Evolutionary conservation across 257 asterid species (phyloP), one percentile per base, ranked within the genome.

Genomic region (Paraleonurus japonicus): DNA sequence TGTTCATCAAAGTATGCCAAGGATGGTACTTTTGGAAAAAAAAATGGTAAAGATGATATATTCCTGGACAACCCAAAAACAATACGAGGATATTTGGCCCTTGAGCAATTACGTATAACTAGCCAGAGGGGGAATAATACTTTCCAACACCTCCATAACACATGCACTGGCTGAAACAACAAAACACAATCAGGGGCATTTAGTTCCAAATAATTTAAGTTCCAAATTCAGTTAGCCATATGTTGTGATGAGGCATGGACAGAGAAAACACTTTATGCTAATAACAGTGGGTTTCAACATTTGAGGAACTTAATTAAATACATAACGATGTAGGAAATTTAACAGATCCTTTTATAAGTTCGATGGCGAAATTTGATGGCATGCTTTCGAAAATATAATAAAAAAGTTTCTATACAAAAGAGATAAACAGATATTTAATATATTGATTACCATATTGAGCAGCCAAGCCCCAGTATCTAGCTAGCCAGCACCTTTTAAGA

Each of bases 391-490:
- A 61, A 28, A 48, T 30, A 45, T 11, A 33, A 39, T 35, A 54
- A 37, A 59, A 53, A 7, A 4, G 10, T 23, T 69, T 28, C 27
- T 19, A 23, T 69, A 41, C 39, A 69, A 68, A 57, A 73, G 39
- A 43, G 65, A 51, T 43, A 16, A 51, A 30, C 67, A 78, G 27
- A 66, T 59, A 54, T 37, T 54, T 20, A 54, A 74, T 32, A 73
- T 63, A 70, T 58, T n/a, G 72, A 67, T 87, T 85, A 94, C 99
- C 97, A 81, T 75, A 81, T 76, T 87, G 87, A 66, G 83, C 84
- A 74, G 99, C 99, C 79, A 94, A 80, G 73, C 97, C 97, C 99
- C 99, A 94, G 80, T 94, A 91, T 75, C 99, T 91, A 72, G 99
- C 96, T 65, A 94, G 97, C 99, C 99, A 94, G 74, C 99, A 94